Base-by-base conservation (phyloP, 352 stramenopile species). In the Phytophthora niederhauseri region DNA sequence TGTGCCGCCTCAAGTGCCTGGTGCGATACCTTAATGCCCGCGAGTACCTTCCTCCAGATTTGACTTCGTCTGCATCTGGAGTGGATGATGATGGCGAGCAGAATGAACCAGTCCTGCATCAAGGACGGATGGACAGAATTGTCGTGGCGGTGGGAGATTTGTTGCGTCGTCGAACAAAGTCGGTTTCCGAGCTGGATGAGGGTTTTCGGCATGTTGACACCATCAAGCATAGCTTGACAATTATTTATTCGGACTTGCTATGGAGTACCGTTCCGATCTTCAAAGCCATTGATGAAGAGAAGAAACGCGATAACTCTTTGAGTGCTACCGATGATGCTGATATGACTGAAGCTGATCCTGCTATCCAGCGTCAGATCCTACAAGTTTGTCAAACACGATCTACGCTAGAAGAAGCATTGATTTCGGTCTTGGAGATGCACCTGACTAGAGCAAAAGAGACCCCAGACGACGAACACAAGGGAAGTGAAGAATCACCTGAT, bases 381-480 rank as follows among this genome's bases (percentile, higher is more conserved):
- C 59, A 73, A 51, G 62, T 93, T 8, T 70, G 59, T 34, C 57
- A 57, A 48, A 70, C 76, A 26, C 78, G 85, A 26, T 64, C 72
- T 19, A 68, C 54, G 6, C 68, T 95, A 43, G 84, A 94, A 76
- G 76, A 89, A 56, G 76, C 76, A 22, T 71, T 94, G 19, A 73
- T 91, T 36, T 85, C 76, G 26, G 67, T 93, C 0, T 56, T 95
- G 43, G 80, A 87, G 61, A 95, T 95, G 88, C 88, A 93, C 49
- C 56, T 95, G 45, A 71, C 78, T 31, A 88, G 77, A 54, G 64
- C 64, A 8, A 64, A 86, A 36, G 46, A 61, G 30, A 34, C 15
- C 1, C 15, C 43, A 11, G 61, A 73, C n/a, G 73, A 80, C n/a
- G 56, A 77, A 8, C 73, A 79, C 24, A 74, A 75, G 9, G 66